These are phyloP conservation scores for Hypoxylon sp. DNA, from an alignment of 2,329 filamentous ascomycete genomes.

Conservation along the genomic window DNA sequence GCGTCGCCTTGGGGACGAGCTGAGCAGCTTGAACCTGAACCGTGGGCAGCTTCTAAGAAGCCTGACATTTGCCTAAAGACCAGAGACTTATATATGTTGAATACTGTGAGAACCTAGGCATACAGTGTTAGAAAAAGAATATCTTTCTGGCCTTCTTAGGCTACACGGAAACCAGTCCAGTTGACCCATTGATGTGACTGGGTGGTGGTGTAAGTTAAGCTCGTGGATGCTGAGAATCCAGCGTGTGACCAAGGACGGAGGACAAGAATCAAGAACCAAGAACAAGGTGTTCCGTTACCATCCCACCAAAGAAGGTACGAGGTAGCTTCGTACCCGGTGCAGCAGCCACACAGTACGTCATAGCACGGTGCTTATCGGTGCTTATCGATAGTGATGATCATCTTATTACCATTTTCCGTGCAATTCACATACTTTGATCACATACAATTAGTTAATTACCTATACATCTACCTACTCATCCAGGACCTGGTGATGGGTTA, in stretches of 20 bases:
- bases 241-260: slow-evolving; percentile 31
- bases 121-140: slow-evolving; percentile 40
- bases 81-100: slow-evolving; percentile 10
- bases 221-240: slow-evolving; percentile 26
- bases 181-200: slow-evolving; percentile 47
- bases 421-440: not conserved
- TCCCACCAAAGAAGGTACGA: slow-evolving; percentile 6
- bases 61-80: slow-evolving; percentile 37
- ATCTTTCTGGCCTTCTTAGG: slow-evolving; percentile 42
- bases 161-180: slow-evolving; percentile 41
- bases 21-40: slow-evolving; percentile 19
- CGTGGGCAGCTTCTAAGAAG: slow-evolving; percentile 4
- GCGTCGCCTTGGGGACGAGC: slow-evolving; percentile 18
- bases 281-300: slow-evolving; percentile 30
- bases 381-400: slow-evolving; percentile 7
- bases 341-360: slow-evolving; percentile 6
- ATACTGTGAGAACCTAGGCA: slow-evolving; percentile 25
- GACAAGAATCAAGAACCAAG: slow-evolving; percentile 9
- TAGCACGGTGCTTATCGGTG: slow-evolving; percentile 6
- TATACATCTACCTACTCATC: not conserved
- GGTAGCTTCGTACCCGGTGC: not conserved
- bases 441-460: not conserved
- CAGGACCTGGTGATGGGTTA: not conserved
- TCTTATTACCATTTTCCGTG: not conserved
- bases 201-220: slow-evolving; percentile 17